Evolutionary conservation across 352 stramenopile species (phyloP).

Genomic region (Phytopythium vexans): DNA sequence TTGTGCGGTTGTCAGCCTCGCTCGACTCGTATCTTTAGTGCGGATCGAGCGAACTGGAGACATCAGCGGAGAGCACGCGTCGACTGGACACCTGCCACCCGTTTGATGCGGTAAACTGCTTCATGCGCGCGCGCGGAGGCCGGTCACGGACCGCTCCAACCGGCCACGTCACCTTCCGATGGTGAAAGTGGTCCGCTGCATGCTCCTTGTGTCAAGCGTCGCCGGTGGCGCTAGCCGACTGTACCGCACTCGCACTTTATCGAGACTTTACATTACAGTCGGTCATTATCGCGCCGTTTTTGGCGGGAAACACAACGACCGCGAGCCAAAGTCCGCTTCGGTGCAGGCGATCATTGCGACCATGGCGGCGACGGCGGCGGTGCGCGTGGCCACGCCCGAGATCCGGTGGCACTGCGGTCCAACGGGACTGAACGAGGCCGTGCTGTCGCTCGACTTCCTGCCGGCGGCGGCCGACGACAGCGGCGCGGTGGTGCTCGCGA

Average conservation of each 20-base stretch:
- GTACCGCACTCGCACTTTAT: slow-evolving; percentile 1
- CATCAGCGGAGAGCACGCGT: too few relatives aligned
- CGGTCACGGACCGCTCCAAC: neutral
- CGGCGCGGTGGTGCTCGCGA: slow-evolving; percentile 50
- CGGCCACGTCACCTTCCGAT: neutral
- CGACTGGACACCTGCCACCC: too few relatives aligned
- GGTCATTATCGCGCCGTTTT: neutral
- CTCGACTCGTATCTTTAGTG: too few relatives aligned
- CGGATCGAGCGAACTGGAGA: too few relatives aligned
- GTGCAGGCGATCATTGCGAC: slow-evolving; percentile 32
- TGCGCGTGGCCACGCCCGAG: slow-evolving; percentile 75
- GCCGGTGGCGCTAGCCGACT: slow-evolving; percentile 3
- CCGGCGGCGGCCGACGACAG: slow-evolving; percentile 9
- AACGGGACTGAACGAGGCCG: slow-evolving; percentile 85
- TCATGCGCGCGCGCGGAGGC: neutral
- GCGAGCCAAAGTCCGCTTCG: neutral
- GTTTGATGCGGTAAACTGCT: too few relatives aligned
- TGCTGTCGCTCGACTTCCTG: slow-evolving; percentile 82
- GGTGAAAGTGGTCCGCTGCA: neutral
- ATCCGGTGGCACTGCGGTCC: slow-evolving; percentile 86
- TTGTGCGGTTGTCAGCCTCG: too few relatives aligned
- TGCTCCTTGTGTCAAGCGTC: neutral
- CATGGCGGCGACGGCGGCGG: slow-evolving; percentile 7
- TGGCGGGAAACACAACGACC: slow-evolving; percentile 3
- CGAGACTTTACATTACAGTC: neutral